Evolutionary conservation across 2,329 filamentous ascomycete species (phyloP).

Genomic region (Xylaria multiplex): DNA sequence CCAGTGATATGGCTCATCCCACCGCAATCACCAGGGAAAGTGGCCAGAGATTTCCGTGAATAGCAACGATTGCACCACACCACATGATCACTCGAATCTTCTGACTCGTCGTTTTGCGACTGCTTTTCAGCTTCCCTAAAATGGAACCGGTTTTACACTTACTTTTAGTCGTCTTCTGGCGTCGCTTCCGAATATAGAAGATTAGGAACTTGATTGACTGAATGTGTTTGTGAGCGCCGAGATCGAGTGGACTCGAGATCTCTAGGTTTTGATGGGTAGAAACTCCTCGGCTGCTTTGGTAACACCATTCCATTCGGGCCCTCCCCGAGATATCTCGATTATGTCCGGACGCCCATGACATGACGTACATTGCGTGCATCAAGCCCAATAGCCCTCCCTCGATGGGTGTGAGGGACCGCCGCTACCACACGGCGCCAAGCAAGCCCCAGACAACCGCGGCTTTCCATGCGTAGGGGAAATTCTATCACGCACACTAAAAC

Average conservation of each 20-base stretch:
- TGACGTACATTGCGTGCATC: constrained; percentile 29
- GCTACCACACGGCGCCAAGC: constrained; percentile 21
- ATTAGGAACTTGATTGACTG: constrained; percentile 1
- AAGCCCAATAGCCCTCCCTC: constrained; percentile 9
- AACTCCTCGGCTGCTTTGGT: constrained; percentile 18
- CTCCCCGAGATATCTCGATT: constrained; percentile 16
- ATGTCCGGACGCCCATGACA: constrained; percentile 5
- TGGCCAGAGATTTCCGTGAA: constrained; percentile 31
- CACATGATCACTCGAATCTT: constrained; percentile 35
- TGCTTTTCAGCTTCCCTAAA: constrained; percentile 21
- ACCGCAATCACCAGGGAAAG: constrained; percentile 29
- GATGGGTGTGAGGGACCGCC: constrained; percentile 13
- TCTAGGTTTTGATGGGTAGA: constrained; percentile 6
- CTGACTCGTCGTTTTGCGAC: constrained; percentile 26
- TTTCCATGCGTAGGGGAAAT: constrained; percentile 8
- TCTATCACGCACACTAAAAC: constrained; percentile 22
- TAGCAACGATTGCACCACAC: constrained; percentile 31
- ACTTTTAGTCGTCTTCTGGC: constrained; percentile 1
- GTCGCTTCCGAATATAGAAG: constrained; percentile 4
- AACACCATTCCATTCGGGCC: constrained; percentile 18
- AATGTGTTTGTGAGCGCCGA: not conserved
- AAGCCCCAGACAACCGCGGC: constrained; percentile 20
- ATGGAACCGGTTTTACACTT: constrained; percentile 12
- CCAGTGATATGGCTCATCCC: constrained; percentile 33
- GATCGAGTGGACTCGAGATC: not conserved